Conservation (phyloP, 2,329 filamentous ascomycete species). For the Trichoderma afroharzianum region DNA sequence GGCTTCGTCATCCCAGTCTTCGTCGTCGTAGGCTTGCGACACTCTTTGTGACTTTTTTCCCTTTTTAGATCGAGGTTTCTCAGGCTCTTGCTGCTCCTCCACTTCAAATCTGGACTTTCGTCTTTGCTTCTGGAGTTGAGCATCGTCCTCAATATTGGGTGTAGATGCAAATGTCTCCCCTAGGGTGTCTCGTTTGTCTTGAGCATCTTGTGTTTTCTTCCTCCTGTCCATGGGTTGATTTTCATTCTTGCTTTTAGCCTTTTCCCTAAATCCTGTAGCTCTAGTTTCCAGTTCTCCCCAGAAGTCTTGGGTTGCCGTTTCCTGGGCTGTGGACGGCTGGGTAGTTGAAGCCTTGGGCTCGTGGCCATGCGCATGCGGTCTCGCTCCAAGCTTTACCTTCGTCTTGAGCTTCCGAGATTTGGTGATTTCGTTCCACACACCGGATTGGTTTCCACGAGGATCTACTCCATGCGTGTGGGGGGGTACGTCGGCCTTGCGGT, state of each 20-base stretch:
- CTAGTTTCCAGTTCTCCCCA: conserved; percentile 27
- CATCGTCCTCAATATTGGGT: conserved; percentile 8
- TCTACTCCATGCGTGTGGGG: conserved; percentile 14
- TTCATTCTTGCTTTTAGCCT: background rate
- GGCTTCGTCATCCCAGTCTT: conserved; percentile 39
- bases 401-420: conserved; percentile 1
- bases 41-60: conserved; percentile 24
- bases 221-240: background rate
- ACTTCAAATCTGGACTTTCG: conserved; percentile 33
- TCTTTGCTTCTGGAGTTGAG: conserved; percentile 22
- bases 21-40: conserved; percentile 25
- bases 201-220: background rate
- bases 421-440: conserved; percentile 21
- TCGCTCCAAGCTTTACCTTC: conserved; percentile 4
- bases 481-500: conserved; percentile 20
- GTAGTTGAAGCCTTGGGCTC: background rate
- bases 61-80: conserved; percentile 24
- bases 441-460: conserved; percentile 19
- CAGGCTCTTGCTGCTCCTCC: conserved; percentile 21
- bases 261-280: conserved; percentile 19
- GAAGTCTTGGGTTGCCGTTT: conserved; percentile 21
- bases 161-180: background rate
- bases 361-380: background rate
- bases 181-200: background rate
- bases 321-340: background rate